phyloP scores from a whole-genome alignment of 2,329 filamentous ascomycete genomes.

The Emmonsiellopsis sp. region DNA sequence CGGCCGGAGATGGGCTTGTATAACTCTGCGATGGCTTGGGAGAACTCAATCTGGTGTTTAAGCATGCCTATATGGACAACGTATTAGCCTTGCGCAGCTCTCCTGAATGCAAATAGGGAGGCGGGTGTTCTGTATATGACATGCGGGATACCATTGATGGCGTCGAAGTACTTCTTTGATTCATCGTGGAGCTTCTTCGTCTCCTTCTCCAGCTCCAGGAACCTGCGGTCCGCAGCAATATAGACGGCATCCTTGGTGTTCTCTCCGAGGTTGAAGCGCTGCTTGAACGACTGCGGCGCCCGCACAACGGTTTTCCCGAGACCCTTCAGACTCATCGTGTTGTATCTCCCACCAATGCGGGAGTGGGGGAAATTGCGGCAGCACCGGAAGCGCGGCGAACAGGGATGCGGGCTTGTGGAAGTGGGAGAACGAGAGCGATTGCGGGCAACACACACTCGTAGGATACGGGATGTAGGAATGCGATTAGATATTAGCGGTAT shows the following conservation, averaged over 20 bases:
- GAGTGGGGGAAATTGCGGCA: neutral
- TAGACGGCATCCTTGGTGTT: conserved; percentile 93
- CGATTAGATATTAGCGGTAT: no score
- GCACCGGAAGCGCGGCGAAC: neutral
- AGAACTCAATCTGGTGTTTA: conserved; percentile 95
- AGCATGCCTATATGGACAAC: conserved; percentile 60
- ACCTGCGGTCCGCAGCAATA: conserved; percentile 85
- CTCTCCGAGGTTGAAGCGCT: conserved; percentile 91
- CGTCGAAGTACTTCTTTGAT: conserved; percentile 92
- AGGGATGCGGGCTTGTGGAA: neutral
- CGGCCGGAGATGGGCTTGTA: conserved; percentile 98
- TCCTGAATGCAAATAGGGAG: neutral
- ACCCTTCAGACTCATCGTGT: conserved; percentile 87
- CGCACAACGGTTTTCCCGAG: conserved; percentile 82
- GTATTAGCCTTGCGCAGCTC: neutral
- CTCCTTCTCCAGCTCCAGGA: conserved; percentile 86
- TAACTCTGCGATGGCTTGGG: conserved; percentile 87
- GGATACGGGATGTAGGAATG: neutral
- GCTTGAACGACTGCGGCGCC: conserved; percentile 86
- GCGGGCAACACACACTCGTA: no score
- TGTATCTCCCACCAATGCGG: neutral
- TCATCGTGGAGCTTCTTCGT: conserved; percentile 97
- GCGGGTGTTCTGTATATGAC: neutral
- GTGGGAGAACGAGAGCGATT: neutral
- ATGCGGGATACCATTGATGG: conserved; percentile 65